Evolutionary conservation across 75 land plant species (phyloP), one percentile per base, ranked within the genome.

Genomic region (Picea sitchensis): DNA sequence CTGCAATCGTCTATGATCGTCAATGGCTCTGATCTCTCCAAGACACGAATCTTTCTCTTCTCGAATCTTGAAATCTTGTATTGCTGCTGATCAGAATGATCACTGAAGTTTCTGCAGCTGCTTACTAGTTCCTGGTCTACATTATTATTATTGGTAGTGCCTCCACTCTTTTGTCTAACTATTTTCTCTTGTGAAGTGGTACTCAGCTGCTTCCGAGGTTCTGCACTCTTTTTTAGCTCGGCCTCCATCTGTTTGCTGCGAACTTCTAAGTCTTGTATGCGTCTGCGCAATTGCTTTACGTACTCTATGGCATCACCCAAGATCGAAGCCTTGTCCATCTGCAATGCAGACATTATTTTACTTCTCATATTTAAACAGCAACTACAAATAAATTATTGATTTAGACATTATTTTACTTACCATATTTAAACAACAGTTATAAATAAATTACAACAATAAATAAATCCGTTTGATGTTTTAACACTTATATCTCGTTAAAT

Each of bases 311-410:
- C 89, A 83, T 95, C 98, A 14, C 98, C 95, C n/a, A 95, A 67
- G 23, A 93, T 95, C 1, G 98, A 95, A 63, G 95, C 98, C 76
- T 95, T 95, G 76, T 95, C 98, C 98, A 95, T 95, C 88, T 90
- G 87, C 80, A 77, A 44, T 67, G 21, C 31, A 4, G 13, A 34
- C 15, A 65, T 65, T 65, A 4, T 51, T 51, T 51, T 51, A 51
- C 11, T 51, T 11, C 0, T 41, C 44, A 41, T 41, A 4, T 41
- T 41, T 41, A 41, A 82, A 41, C 5, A 7, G 23, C 23, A 17
- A 41, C 20, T 36, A 41, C 77, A 36, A 71, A 30, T 71, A 15
- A 71, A 34, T 71, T 11, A 3, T 30, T 71, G 21, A 20, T 18
- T 20, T 18, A 20, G 20, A 6, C 64, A 21, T 7, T 62, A 21